Percentiles rank a stretch among this genome's conserved stretches.
phyloP scores from a whole-genome alignment of 345 rosid species.

The Rubroshorea leprosula region DNA sequence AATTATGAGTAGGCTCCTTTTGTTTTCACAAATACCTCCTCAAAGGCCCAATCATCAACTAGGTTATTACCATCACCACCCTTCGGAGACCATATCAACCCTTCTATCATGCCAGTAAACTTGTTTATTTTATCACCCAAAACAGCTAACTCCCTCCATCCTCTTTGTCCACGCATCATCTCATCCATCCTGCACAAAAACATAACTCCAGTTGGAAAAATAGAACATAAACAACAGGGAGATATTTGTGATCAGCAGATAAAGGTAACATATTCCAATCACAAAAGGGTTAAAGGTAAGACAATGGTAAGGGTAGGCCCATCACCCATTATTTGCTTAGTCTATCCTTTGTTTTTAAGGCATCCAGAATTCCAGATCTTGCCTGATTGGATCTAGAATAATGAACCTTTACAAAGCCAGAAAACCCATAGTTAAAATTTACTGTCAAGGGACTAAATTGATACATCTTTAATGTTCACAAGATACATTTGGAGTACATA shows the following conservation, averaged over 20 bases:
- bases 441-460: too few relatives aligned
- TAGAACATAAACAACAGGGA: background rate
- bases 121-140: conserved; percentile 75
- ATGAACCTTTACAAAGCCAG: too few relatives aligned
- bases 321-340: too few relatives aligned
- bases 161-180: conserved; percentile 91
- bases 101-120: conserved; percentile 74
- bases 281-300: background rate
- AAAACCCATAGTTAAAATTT: too few relatives aligned
- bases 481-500: too few relatives aligned
- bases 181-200: conserved; percentile 70
- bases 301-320: too few relatives aligned
- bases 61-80: conserved; percentile 41
- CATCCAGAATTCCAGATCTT: too few relatives aligned
- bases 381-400: too few relatives aligned
- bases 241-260: background rate
- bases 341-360: too few relatives aligned
- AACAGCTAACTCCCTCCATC: conserved; percentile 81
- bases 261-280: background rate
- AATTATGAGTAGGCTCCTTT: too few relatives aligned
- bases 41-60: conserved; percentile 46
- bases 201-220: background rate
- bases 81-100: conserved; percentile 81
- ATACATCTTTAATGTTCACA: too few relatives aligned
- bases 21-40: conserved; percentile 39